These are phyloP conservation scores for Pythium myriotylum DNA, from an alignment of 352 stramenopile species.

Conservation along the genomic window DNA sequence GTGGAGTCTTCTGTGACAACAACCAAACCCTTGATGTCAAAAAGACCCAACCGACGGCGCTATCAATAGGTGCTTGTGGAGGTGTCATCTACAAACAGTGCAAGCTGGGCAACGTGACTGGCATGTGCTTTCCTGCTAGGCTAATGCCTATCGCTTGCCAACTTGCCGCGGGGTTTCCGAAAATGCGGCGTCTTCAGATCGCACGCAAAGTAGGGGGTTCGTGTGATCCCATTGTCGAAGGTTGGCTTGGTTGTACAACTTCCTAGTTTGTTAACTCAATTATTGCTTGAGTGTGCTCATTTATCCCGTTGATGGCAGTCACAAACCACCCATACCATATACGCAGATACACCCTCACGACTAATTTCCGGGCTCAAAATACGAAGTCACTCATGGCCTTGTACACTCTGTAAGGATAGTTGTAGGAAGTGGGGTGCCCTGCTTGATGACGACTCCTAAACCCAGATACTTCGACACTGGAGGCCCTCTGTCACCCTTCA, in stretches of 20 bases:
- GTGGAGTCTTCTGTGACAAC: not conserved
- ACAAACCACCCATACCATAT: no score
- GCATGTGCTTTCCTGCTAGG: constrained; percentile 16
- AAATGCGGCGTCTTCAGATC: constrained; percentile 21
- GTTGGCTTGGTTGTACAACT: constrained; percentile 19
- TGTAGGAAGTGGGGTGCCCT: no score
- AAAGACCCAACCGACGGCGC: not conserved
- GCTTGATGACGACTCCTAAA: no score
- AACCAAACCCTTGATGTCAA: constrained; percentile 5
- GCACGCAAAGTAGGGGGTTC: constrained; percentile 9
- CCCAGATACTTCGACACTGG: no score
- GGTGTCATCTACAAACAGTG: constrained; percentile 23
- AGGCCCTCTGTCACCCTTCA: no score
- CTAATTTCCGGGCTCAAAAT: no score
- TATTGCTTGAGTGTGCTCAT: no score
- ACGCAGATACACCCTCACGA: no score
- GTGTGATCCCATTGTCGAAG: constrained; percentile 16
- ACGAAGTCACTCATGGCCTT: no score
- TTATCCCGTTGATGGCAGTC: no score
- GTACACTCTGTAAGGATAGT: no score
- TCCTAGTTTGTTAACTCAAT: no score
- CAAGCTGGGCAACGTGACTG: not conserved
- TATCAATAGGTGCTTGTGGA: constrained; percentile 8
- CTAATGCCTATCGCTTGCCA: constrained; percentile 13
- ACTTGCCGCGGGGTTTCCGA: not conserved